Percentiles rank a stretch among this genome's conserved stretches.
phyloP scores from a whole-genome alignment of 2,329 filamentous ascomycete genomes.

The Fusarium praegraminearum region DNA sequence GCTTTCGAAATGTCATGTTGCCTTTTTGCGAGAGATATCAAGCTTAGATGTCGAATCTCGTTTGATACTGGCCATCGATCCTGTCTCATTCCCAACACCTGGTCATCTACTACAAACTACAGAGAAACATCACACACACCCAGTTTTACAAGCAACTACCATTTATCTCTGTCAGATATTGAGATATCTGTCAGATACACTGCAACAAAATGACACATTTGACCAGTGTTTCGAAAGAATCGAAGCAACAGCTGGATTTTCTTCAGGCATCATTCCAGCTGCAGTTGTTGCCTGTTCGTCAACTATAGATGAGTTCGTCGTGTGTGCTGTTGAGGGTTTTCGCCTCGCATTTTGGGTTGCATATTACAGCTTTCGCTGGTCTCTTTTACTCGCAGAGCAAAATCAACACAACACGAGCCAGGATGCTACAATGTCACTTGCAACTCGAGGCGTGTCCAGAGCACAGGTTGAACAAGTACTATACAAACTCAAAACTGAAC shows the following conservation, averaged over 20 bases:
- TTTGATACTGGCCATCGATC: background rate
- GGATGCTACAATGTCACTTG: conserved; percentile 3
- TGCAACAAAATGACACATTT: background rate
- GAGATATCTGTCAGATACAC: background rate
- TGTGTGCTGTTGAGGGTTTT: background rate
- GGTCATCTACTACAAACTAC: background rate
- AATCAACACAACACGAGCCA: background rate
- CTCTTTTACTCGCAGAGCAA: background rate
- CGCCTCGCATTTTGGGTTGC: conserved; percentile 7
- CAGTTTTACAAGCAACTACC: conserved; percentile 1
- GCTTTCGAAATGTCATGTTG: background rate
- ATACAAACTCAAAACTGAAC: background rate
- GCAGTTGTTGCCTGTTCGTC: background rate
- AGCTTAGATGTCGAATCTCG: background rate
- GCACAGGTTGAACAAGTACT: background rate
- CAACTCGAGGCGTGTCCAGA: background rate
- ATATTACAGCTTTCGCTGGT: background rate
- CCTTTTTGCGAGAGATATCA: background rate
- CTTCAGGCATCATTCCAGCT: conserved; percentile 6
- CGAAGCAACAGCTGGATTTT: conserved; percentile 4
- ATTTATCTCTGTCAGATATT: conserved; percentile 4
- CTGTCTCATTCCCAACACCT: background rate
- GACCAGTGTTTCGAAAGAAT: background rate
- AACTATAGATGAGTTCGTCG: background rate
- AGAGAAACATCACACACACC: background rate